These are phyloP conservation scores for Candida qinlingensis DNA, from an alignment of 805 yeast species.

Conservation along the genomic window DNA sequence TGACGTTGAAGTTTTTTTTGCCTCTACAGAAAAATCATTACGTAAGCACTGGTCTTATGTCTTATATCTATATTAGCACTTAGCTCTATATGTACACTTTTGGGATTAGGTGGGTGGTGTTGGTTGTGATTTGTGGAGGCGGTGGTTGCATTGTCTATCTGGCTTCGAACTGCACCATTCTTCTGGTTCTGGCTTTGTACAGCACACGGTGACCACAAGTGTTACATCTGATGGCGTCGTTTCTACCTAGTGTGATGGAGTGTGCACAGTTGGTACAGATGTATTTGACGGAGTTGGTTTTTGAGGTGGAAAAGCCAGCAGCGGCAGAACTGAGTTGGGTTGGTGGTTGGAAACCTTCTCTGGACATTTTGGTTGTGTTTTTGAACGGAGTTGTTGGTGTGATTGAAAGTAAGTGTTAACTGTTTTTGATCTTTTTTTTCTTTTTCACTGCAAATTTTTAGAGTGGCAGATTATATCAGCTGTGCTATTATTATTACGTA, in stretches of 20 bases:
- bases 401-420: not conserved
- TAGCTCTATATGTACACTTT: too few species aligned
- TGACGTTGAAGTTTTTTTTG: slow-evolving; percentile 4
- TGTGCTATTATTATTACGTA: not conserved
- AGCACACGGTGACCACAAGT: slow-evolving; percentile 98
- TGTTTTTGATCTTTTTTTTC: not conserved
- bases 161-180: slow-evolving; percentile 90
- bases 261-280: slow-evolving; percentile 96
- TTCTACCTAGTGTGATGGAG: slow-evolving; percentile 78
- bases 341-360: slow-evolving; percentile 88
- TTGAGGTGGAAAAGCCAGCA: slow-evolving; percentile 62
- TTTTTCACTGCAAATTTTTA: not conserved
- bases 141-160: slow-evolving; percentile 33
- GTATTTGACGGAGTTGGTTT: slow-evolving; percentile 83
- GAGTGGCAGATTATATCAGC: not conserved
- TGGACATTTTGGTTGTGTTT: slow-evolving; percentile 32
- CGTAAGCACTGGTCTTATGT: not conserved
- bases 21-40: not conserved
- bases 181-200: slow-evolving; percentile 94
- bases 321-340: slow-evolving; percentile 82
- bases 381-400: too few species aligned
- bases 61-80: too few species aligned
- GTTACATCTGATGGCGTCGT: slow-evolving; percentile 96
- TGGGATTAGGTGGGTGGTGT: not conserved
- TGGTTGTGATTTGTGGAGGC: not conserved